Base-by-base conservation (phyloP, 1,139 yeast species). In the Pichia sp. region DNA sequence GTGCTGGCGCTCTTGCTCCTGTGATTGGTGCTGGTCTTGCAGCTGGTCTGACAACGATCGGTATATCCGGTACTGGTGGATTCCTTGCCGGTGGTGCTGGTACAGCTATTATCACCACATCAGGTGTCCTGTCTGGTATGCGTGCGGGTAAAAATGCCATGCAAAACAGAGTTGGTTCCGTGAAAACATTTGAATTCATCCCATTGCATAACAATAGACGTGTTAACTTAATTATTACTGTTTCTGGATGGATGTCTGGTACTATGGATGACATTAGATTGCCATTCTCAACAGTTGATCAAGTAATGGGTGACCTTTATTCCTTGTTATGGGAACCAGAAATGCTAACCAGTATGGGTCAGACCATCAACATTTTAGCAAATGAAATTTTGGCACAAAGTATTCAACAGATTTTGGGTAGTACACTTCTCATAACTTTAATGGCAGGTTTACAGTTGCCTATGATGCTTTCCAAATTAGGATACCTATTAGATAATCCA, bases 11-110 rank as follows among this genome's bases (percentile, higher is more conserved):
- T 49, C 74, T 95, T 51, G 99, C 99, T 0, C 99, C 99, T 0
- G 96, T 95, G 4, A 95, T 95, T 65, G 99, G 99, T 47, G 98
- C 98, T 1, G 99, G 99, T 63, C 69, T 95, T 31, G 99, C 99
- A 1, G 98, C 99, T 2, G 99, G 99, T 10, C 75, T 95, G 47
- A 86, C 98, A 0, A 93, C 99, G 0, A 83, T 93, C 34, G 99
- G 99, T 31, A 87, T 95, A 31, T 77, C 89, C 1, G 99, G 99
- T 23, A 90, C 99, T 0, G 73, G 90, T 19, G 89, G 96, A 1
- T 93, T 95, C 63, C 74, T 95, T 43, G 97, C 98, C 0, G 99
- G 99, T 49, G 90, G 95, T 1, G 99, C 97, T 31, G 99, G 99
- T 47, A 89, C 97, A 11, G 92, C 97, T 0, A 80, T 92, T 44